phyloP scores from a whole-genome alignment of 768 basidiomycete genomes.

The Mycena venus region DNA sequence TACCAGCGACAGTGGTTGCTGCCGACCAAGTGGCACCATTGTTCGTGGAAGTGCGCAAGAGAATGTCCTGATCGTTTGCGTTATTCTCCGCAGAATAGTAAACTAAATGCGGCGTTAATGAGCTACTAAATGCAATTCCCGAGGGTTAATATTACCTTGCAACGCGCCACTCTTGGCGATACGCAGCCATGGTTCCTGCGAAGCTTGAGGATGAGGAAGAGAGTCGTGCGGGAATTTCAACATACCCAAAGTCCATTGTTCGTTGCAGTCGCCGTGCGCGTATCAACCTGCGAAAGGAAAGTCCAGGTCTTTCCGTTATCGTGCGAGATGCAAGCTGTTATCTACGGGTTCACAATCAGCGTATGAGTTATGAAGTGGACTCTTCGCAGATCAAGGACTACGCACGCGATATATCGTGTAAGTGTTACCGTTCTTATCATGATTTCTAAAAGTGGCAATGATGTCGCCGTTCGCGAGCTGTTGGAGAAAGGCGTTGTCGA shows the following conservation, averaged over 20 bases:
- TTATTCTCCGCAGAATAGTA: slow-evolving; percentile 39
- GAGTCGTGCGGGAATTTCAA: not conserved
- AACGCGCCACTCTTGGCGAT: slow-evolving; percentile 29
- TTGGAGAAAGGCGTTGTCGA: slow-evolving; percentile 26
- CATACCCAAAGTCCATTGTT: slow-evolving; percentile 41
- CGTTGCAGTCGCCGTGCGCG: slow-evolving; percentile 22
- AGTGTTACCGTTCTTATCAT: slow-evolving; percentile 14
- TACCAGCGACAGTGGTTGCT: slow-evolving; percentile 34
- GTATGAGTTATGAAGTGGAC: not conserved
- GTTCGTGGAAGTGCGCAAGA: slow-evolving; percentile 38
- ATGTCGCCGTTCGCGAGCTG: slow-evolving; percentile 31
- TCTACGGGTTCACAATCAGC: slow-evolving; percentile 3
- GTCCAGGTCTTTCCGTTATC: slow-evolving; percentile 37
- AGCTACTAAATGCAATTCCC: not conserved
- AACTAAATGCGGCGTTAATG: not conserved
- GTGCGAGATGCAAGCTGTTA: slow-evolving; percentile 36
- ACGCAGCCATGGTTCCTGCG: slow-evolving; percentile 39
- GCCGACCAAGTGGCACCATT: slow-evolving; percentile 34
- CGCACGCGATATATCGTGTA: slow-evolving; percentile 19
- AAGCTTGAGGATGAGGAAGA: not conserved
- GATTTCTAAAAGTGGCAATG: slow-evolving; percentile 29
- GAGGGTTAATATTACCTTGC: slow-evolving; percentile 17
- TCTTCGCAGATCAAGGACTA: not conserved
- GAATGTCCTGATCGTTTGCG: slow-evolving; percentile 38
- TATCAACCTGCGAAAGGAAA: slow-evolving; percentile 37